Percentiles rank a stretch among this genome's conserved stretches.
phyloP scores from a whole-genome alignment of 2,329 filamentous ascomycete genomes.

The Trichoderma semiorbis region DNA sequence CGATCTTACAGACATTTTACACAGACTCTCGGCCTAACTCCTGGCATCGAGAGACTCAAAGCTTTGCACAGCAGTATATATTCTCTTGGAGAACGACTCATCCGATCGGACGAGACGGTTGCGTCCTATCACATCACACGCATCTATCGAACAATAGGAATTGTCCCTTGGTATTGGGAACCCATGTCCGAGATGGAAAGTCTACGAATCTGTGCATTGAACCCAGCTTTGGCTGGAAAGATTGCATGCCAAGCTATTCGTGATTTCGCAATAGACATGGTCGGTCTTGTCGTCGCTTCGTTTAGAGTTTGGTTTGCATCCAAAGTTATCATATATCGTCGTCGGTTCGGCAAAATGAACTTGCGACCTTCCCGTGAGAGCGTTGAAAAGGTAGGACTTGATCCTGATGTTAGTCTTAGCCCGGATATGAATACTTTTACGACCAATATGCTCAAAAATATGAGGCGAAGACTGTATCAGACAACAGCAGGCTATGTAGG shows the following conservation, averaged over 20 bases:
- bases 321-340: conserved; percentile 10
- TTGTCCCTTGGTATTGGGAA: conserved; percentile 27
- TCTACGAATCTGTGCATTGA: conserved; percentile 20
- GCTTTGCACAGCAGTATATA: neutral
- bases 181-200: conserved; percentile 21
- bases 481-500: conserved; percentile 31
- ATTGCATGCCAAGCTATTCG: conserved; percentile 14
- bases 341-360: conserved; percentile 16
- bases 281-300: conserved; percentile 19
- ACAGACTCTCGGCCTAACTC: neutral
- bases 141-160: conserved; percentile 24
- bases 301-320: conserved; percentile 5
- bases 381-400: conserved; percentile 19
- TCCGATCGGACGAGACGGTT: conserved; percentile 15
- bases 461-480: conserved; percentile 26
- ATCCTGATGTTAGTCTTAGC: conserved; percentile 5
- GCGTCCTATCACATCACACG: conserved; percentile 21
- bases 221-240: conserved; percentile 18
- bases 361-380: neutral
- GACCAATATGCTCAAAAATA: conserved; percentile 22
- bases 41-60: conserved; percentile 12
- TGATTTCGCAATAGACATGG: conserved; percentile 20
- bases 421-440: conserved; percentile 19
- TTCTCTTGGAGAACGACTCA: conserved; percentile 19
- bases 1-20: conserved; percentile 19